Evolutionary conservation across 108 stramenopile species (phyloP).

Genomic region (Schizochytrium sp.): DNA sequence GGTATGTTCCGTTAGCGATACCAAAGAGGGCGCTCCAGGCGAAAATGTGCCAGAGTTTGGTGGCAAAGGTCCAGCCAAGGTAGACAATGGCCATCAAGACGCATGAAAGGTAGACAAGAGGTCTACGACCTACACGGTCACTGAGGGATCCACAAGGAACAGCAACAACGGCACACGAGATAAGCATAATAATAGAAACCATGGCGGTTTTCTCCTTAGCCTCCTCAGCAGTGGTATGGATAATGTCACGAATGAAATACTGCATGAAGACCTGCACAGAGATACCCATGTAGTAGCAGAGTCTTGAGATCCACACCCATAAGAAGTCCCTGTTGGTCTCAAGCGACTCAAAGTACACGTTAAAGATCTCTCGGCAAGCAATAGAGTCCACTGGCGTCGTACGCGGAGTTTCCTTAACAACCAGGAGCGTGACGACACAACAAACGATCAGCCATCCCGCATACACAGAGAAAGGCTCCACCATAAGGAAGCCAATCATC

Average conservation of each 20-base stretch:
- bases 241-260: conserved; percentile 58
- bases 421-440: conserved; percentile 6
- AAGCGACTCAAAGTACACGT: conserved; percentile 54
- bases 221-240: neutral
- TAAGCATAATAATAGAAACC: conserved; percentile 5
- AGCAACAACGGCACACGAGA: conserved; percentile 18
- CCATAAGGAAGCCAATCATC: conserved; percentile 54
- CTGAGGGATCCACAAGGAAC: conserved; percentile 43
- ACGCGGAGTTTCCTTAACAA: conserved; percentile 26
- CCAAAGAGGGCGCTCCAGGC: conserved; percentile 36
- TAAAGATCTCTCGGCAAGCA: conserved; percentile 50
- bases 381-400: neutral
- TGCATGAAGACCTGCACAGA: conserved; percentile 45
- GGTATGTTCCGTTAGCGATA: conserved; percentile 60
- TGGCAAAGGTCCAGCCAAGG: conserved; percentile 15
- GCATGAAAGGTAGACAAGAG: conserved; percentile 32
- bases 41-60: neutral
- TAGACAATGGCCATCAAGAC: conserved; percentile 31
- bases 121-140: conserved; percentile 31
- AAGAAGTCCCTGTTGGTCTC: conserved; percentile 20
- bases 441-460: conserved; percentile 17
- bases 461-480: conserved; percentile 51
- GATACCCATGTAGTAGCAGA: conserved; percentile 58
- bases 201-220: neutral
- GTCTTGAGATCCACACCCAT: conserved; percentile 11